Evolutionary conservation across 306 rosid genomes (phyloP).

Genomic region (Lagenaria siceraria): DNA sequence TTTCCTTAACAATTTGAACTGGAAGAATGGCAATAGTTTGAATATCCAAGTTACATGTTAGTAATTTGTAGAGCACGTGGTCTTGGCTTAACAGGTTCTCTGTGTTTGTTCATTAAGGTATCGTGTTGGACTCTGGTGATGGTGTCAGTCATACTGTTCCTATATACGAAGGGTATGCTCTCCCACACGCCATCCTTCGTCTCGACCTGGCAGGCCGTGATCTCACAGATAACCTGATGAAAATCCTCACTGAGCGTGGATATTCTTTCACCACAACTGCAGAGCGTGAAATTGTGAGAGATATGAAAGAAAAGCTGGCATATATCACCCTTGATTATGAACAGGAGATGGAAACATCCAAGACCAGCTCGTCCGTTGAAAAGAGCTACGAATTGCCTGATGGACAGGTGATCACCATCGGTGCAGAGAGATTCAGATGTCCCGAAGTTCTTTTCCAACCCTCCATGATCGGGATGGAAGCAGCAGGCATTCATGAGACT

Average conservation of each 20-base stretch:
- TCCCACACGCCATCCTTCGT: slow-evolving; percentile 99
- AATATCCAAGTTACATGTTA: not conserved
- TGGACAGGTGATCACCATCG: slow-evolving; percentile 95
- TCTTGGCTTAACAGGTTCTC: slow-evolving; percentile 9
- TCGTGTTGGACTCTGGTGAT: slow-evolving; percentile 97
- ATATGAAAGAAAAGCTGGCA: slow-evolving; percentile 86
- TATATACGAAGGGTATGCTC: slow-evolving; percentile 95
- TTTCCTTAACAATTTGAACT: not conserved
- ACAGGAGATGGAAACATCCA: slow-evolving; percentile 80
- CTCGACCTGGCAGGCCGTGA: slow-evolving; percentile 97
- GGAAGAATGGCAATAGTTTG: not conserved
- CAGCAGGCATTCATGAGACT: slow-evolving; percentile 96
- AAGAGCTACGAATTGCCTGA: slow-evolving; percentile 96
- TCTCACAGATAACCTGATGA: slow-evolving; percentile 93
- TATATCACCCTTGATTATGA: slow-evolving; percentile 90
- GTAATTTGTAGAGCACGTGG: not conserved
- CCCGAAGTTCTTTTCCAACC: slow-evolving; percentile 98
- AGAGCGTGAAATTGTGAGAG: slow-evolving; percentile 98
- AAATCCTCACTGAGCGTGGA: slow-evolving; percentile 91
- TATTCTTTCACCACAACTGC: slow-evolving; percentile 96
- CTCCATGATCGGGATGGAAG: slow-evolving; percentile 95
- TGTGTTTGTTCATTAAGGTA: slow-evolving; percentile 42
- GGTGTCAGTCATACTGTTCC: slow-evolving; percentile 99
- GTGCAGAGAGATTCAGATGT: slow-evolving; percentile 96
- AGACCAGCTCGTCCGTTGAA: slow-evolving; percentile 90